Evolutionary conservation across 2,329 filamentous ascomycete genomes (phyloP).

Genomic region (Exophiala bonariae): DNA sequence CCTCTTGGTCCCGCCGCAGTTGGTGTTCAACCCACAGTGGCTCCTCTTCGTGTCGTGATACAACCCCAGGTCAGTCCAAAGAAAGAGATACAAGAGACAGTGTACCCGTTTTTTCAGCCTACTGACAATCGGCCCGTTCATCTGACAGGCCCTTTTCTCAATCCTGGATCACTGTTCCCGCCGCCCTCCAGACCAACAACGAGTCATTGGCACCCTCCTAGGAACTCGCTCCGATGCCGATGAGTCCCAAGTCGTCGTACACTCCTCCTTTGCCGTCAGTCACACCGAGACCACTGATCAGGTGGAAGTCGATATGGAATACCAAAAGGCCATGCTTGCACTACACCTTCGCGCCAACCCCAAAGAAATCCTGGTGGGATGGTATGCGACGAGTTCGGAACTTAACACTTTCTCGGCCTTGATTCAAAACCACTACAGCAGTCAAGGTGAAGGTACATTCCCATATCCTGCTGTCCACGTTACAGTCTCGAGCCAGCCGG

Average conservation of each 20-base stretch:
- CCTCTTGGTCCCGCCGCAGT: slow-evolving; percentile 80
- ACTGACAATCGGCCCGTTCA: slow-evolving; percentile 19
- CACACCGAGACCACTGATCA: slow-evolving; percentile 98
- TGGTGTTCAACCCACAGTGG: slow-evolving; percentile 79
- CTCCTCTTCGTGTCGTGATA: slow-evolving; percentile 89
- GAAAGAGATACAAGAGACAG: neutral
- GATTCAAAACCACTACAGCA: slow-evolving; percentile 99
- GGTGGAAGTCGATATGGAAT: slow-evolving; percentile 99
- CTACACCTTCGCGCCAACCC: slow-evolving; percentile 92
- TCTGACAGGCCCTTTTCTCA: slow-evolving; percentile 60
- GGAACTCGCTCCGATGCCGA: slow-evolving; percentile 86
- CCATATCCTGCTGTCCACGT: slow-evolving; percentile 97
- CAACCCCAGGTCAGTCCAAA: slow-evolving; percentile 77
- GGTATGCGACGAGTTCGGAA: slow-evolving; percentile 97
- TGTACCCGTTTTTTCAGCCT: neutral
- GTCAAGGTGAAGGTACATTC: slow-evolving; percentile 94
- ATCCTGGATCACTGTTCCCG: slow-evolving; percentile 87
- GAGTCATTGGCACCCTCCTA: slow-evolving; percentile 94
- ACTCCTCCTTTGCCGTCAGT: slow-evolving; percentile 94
- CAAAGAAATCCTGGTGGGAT: slow-evolving; percentile 90
- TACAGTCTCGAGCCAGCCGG: slow-evolving; percentile 87
- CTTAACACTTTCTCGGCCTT: slow-evolving; percentile 98
- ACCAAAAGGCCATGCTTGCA: slow-evolving; percentile 98
- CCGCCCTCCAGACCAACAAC: slow-evolving; percentile 86
- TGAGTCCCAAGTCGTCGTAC: slow-evolving; percentile 93